Conservation (phyloP, 2,329 filamentous ascomycete genomes). For the Gliomastix tumulicola region DNA sequence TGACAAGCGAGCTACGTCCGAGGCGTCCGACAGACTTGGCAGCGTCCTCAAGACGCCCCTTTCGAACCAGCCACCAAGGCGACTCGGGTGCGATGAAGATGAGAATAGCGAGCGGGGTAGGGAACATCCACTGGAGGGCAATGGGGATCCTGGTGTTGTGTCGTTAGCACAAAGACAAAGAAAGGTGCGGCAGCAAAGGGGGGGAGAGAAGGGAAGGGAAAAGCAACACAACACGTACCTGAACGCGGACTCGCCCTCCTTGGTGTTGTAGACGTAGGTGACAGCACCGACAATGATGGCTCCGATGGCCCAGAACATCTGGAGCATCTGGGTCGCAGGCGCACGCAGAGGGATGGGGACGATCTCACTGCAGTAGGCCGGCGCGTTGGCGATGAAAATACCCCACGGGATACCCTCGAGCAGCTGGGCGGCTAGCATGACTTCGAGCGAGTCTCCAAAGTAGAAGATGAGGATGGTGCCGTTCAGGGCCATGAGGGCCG, state of each 20-base stretch:
- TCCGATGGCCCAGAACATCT: conserved; percentile 60
- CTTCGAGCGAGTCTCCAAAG: conserved; percentile 34
- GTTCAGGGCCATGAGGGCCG: conserved; percentile 27
- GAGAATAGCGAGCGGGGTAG: conserved; percentile 22
- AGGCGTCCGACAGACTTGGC: conserved; percentile 38
- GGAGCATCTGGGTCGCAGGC: conserved; percentile 50
- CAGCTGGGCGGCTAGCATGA: conserved; percentile 43
- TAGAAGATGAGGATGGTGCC: conserved; percentile 41
- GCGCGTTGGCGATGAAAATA: conserved; percentile 40
- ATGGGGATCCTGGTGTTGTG: conserved; percentile 35
- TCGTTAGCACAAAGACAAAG: conserved; percentile 14
- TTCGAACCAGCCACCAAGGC: conserved; percentile 48
- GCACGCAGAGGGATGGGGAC: conserved; percentile 50
- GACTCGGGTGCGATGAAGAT: conserved; percentile 41
- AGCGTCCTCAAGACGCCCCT: conserved; percentile 34
- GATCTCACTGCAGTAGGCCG: conserved; percentile 46
- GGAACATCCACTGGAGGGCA: conserved; percentile 53
- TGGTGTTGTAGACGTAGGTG: conserved; percentile 36
- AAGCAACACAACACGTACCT: background rate
- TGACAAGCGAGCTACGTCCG: conserved; percentile 18
- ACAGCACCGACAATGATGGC: conserved; percentile 50
- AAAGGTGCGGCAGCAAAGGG: conserved; percentile 12
- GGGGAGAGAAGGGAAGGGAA: background rate
- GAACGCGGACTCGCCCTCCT: background rate
- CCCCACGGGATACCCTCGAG: conserved; percentile 56